Percentiles rank a stretch among this genome's conserved stretches.
Conservation (phyloP, 2,329 filamentous ascomycete genomes). For the Microdochium paspali region DNA sequence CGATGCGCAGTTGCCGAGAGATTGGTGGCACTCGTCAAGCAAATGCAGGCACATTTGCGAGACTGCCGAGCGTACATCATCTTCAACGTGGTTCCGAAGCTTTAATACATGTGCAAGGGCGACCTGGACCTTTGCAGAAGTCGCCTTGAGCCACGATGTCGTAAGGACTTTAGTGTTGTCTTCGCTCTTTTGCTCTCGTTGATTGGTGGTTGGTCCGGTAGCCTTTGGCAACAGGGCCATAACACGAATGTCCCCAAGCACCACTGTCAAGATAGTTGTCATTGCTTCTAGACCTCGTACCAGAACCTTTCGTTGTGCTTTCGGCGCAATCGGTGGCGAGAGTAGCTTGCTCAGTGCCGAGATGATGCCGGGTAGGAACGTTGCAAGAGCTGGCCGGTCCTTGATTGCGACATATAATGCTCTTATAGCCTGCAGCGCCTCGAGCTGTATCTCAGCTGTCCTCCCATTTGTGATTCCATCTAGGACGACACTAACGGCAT, state of each 20-base stretch:
- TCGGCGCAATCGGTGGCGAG: conserved; percentile 53
- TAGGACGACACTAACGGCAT: conserved; percentile 71
- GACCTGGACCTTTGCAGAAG: conserved; percentile 70
- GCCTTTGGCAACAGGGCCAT: conserved; percentile 31
- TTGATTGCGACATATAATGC: conserved; percentile 54
- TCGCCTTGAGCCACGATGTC: conserved; percentile 67
- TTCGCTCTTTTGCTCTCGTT: conserved; percentile 5
- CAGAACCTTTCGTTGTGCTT: conserved; percentile 50
- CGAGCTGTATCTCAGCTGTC: conserved; percentile 59
- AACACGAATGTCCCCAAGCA: conserved; percentile 48
- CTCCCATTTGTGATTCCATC: conserved; percentile 58
- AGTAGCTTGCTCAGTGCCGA: conserved; percentile 72
- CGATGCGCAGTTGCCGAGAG: conserved; percentile 57
- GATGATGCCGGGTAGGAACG: conserved; percentile 79
- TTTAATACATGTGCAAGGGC: conserved; percentile 71
- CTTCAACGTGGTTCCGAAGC: conserved; percentile 59
- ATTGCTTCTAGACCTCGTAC: conserved; percentile 51
- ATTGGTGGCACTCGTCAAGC: conserved; percentile 68
- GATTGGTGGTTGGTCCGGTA: conserved; percentile 12
- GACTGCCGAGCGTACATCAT: conserved; percentile 59
- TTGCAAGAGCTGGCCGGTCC: conserved; percentile 68
- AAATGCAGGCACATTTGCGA: conserved; percentile 63
- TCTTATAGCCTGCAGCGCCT: conserved; percentile 57
- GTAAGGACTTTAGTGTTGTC: conserved; percentile 30
- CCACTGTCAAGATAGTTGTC: conserved; percentile 39